Evolutionary conservation across 139 green algal genomes (phyloP).

Genomic region (Chlamydomonas sp.): DNA sequence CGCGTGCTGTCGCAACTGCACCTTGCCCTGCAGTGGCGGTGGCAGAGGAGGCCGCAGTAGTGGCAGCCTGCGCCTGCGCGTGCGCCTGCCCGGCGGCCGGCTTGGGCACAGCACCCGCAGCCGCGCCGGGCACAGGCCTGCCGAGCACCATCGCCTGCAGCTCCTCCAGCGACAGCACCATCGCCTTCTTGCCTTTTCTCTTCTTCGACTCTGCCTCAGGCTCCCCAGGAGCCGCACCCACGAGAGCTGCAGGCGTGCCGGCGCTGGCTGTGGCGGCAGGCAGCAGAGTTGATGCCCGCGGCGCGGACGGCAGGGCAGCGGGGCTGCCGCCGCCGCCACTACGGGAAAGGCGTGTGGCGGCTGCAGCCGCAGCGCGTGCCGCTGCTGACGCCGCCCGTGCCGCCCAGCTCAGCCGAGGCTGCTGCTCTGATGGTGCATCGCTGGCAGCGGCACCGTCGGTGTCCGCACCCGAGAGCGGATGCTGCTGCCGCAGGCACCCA

Average conservation of each 20-base stretch:
- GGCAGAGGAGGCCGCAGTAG: too few relatives aligned
- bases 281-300: background rate
- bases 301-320: background rate
- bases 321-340: background rate
- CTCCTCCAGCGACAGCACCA: conserved; percentile 3
- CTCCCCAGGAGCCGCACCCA: background rate
- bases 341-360: background rate
- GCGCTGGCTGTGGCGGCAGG: background rate
- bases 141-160: background rate
- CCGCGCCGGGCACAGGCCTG: too few relatives aligned
- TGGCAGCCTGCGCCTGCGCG: too few relatives aligned
- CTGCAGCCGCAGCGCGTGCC: too few relatives aligned
- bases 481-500: conserved; percentile 1
- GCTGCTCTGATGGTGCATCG: too few relatives aligned
- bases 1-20: too few relatives aligned
- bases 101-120: too few relatives aligned
- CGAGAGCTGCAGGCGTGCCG: background rate
- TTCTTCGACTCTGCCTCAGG: background rate
- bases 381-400: background rate
- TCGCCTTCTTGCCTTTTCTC: conserved; percentile 3
- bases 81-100: too few relatives aligned
- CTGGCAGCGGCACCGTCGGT: background rate
- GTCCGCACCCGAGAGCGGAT: background rate
- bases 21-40: too few relatives aligned
- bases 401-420: background rate